Conservation (phyloP, 2,329 filamentous ascomycete genomes). For the Curvularia sp. region DNA sequence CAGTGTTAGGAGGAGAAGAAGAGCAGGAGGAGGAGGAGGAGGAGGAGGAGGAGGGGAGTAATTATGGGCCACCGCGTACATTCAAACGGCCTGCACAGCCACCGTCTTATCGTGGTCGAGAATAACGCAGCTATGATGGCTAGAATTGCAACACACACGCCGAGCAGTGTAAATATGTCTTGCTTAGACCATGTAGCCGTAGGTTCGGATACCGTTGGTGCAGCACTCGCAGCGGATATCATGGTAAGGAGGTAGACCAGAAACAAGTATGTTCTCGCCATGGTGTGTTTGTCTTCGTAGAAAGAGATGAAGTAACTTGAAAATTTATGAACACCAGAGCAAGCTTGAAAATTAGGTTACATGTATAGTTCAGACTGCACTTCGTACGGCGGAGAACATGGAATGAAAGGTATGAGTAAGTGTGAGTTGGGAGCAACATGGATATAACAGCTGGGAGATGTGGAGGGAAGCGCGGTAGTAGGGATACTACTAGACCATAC, state of each 20-base stretch:
- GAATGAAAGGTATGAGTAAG: no score
- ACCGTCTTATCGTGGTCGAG: background rate
- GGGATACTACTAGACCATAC: no score
- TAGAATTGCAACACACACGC: background rate
- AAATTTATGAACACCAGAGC: background rate
- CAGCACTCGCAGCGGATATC: background rate
- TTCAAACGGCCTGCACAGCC: background rate
- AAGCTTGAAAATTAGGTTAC: no score
- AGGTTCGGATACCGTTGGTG: background rate
- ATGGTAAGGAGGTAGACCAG: background rate
- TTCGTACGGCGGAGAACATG: no score
- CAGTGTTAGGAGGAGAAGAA: background rate
- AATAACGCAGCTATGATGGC: background rate
- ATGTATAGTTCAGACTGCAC: no score
- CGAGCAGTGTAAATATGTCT: background rate
- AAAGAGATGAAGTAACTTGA: background rate
- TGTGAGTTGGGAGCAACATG: no score
- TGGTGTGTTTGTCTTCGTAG: background rate
- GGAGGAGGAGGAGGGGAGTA: background rate
- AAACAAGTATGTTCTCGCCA: no score
- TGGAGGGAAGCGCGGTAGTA: no score
- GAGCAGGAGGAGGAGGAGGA: background rate
- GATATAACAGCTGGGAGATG: no score
- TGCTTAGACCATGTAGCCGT: slow-evolving; percentile 5
- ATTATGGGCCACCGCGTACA: background rate